Conservation (phyloP, 345 rosid genomes). For the Litchi chinensis region DNA sequence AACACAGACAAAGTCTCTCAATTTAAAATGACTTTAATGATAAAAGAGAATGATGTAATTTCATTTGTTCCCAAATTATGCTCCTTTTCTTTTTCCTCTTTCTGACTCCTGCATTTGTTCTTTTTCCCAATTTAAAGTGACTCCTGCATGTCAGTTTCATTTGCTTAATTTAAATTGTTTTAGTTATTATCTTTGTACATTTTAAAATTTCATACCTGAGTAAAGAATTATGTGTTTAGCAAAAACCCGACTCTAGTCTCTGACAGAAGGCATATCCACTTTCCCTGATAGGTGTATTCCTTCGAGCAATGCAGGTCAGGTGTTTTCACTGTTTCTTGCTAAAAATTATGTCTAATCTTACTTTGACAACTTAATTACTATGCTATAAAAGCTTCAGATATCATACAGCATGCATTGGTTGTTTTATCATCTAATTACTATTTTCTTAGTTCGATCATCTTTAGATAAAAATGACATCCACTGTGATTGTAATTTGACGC, state of each 20-base stretch:
- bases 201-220: background rate
- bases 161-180: background rate
- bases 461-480: background rate
- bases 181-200: background rate
- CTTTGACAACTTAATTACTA: background rate
- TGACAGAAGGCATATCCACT: slow-evolving; percentile 66
- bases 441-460: background rate
- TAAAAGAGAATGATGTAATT: background rate
- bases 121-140: too few relatives aligned
- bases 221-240: background rate
- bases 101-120: background rate
- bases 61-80: background rate
- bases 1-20: background rate
- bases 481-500: background rate
- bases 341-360: background rate
- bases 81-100: background rate
- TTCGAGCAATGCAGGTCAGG: slow-evolving; percentile 89
- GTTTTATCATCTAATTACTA: background rate
- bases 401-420: background rate
- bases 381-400: background rate
- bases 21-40: background rate
- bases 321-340: slow-evolving; percentile 5
- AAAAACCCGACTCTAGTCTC: slow-evolving; percentile 1
- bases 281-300: slow-evolving; percentile 84
- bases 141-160: background rate